These are phyloP conservation scores for Cladorrhinum samala DNA, from an alignment of 495 filamentous ascomycete species.

Conservation along the genomic window DNA sequence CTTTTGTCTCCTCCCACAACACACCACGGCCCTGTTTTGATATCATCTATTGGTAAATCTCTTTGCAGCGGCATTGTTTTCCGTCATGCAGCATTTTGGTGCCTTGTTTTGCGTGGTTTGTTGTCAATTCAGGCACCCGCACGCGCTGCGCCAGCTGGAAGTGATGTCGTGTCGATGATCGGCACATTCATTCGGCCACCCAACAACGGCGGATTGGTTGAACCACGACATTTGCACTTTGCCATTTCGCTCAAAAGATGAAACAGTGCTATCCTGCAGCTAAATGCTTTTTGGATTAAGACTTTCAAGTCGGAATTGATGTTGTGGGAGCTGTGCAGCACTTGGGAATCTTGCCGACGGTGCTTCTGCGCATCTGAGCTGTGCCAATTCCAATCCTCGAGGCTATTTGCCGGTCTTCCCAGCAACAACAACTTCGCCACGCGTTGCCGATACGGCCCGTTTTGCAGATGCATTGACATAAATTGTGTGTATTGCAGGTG, in stretches of 20 bases:
- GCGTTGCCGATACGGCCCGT: no score
- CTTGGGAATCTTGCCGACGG: no score
- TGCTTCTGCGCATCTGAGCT: no score
- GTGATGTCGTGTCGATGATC: slow-evolving; percentile 18
- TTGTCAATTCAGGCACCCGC: slow-evolving; percentile 2
- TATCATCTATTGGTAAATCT: background rate
- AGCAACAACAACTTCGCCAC: no score
- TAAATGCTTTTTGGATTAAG: background rate
- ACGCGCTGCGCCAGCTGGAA: slow-evolving; percentile 6
- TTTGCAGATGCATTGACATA: no score
- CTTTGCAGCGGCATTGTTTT: background rate
- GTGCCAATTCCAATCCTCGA: no score
- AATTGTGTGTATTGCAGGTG: no score
- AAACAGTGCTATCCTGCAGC: background rate
- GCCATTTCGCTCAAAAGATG: background rate
- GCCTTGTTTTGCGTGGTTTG: background rate
- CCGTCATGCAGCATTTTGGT: background rate
- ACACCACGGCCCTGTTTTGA: background rate
- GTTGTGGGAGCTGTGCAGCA: background rate
- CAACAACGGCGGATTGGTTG: background rate
- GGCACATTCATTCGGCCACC: slow-evolving; percentile 8
- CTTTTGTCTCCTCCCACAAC: slow-evolving; percentile 8
- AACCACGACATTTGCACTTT: background rate
- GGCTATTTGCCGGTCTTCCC: no score
- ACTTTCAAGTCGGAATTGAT: background rate